These are phyloP conservation scores for Chrysanthemum lavandulifolium DNA, from an alignment of 129 eudicot genomes.

Conservation along the genomic window DNA sequence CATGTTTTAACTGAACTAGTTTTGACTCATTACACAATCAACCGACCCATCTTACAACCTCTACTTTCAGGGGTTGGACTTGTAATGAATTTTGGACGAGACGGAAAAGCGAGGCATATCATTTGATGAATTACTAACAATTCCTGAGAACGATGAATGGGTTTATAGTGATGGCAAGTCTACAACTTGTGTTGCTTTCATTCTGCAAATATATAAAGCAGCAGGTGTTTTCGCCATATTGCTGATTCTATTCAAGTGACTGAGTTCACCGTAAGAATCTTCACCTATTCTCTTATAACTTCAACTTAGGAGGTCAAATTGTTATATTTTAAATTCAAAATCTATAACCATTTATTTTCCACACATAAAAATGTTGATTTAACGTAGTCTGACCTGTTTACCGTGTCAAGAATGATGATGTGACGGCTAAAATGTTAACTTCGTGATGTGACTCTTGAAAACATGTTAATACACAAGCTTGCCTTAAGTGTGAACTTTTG, in stretches of 20 bases:
- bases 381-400: not conserved
- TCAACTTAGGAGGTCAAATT: not conserved
- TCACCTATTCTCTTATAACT: not conserved
- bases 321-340: not conserved
- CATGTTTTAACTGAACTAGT: too few species aligned
- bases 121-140: slow-evolving; percentile 89
- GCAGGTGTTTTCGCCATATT: slow-evolving; percentile 85
- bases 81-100: slow-evolving; percentile 75
- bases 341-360: not conserved
- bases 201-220: slow-evolving; percentile 87
- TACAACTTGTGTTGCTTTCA: slow-evolving; percentile 97
- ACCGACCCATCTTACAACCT: slow-evolving; percentile 6
- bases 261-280: slow-evolving; percentile 81
- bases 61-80: slow-evolving; percentile 67
- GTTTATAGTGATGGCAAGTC: slow-evolving; percentile 97
- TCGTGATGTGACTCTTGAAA: not conserved
- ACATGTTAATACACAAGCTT: not conserved
- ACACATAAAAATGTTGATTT: too few species aligned
- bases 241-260: slow-evolving; percentile 91
- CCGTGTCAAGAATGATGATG: not conserved
- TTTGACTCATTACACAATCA: not conserved
- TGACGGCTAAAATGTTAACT: not conserved
- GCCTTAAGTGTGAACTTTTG: not conserved
- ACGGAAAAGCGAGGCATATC: slow-evolving; percentile 79
- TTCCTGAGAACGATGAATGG: slow-evolving; percentile 98